Base-by-base conservation (phyloP, 2,329 filamentous ascomycete species). In the Colletotrichum godetiae region DNA sequence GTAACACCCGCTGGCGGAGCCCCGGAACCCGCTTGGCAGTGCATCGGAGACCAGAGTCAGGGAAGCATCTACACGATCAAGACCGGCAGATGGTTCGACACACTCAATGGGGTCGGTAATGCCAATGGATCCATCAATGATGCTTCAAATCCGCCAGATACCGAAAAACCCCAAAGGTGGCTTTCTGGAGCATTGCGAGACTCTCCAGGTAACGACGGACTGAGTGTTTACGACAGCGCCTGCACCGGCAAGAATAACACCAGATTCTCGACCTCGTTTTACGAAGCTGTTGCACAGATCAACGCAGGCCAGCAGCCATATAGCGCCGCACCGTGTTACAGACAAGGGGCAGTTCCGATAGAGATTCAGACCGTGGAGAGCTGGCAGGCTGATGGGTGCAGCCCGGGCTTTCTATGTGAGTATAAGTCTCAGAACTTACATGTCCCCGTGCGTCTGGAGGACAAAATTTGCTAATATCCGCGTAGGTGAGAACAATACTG, bases 171-270 rank as follows among this genome's bases (percentile, higher is more conserved):
- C 33, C 69, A 82, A 24, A 71, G 74, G 42, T 84, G 79, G 78
- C 77, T 55, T 73, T 24, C 77, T 84, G 5, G 78, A 52, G 75
- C 78, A 6, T 71, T 78, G 53, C 61, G 57, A 7, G 76, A 80
- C 27, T 46, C 74, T 2, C 42, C 49, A 5, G 46, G 42, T 24
- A 35, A 53, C 49, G 75, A 73, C 1, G 69, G 67, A 2, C 75
- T 86, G 12, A 80, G 76, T 15, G 75, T 80, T 1, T 85, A 81
- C 68, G 83, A 86, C 61, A 76, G 75, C n/a, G 82, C 80, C 0
- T 87, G 85, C 58, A 86, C 85, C 0, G 85, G 81, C 6, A 67
- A 78, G 49, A 87, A 87, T 63, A 78, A 81, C 12, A 83, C 84
- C 0, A 77, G 75, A 0, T 86, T 86, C 66, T 84, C 84, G 11